Base-by-base conservation (phyloP, 768 basidiomycete species). In the Termitomyces sp. region DNA sequence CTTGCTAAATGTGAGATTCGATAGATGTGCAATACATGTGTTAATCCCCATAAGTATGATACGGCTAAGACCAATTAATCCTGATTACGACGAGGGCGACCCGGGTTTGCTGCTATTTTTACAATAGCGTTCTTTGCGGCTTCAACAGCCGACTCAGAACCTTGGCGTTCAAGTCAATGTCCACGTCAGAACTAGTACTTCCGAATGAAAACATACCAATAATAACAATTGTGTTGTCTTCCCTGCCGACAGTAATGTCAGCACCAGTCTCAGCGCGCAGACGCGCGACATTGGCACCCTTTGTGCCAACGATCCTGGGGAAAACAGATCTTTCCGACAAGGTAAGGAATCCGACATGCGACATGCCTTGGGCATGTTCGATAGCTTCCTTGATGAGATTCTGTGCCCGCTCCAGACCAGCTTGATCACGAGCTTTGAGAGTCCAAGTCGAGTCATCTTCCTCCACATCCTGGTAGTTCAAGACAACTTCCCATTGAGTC, bases 281-380 rank as follows among this genome's bases (percentile, higher is more conserved):
- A 53, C 95, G 89, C 56, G 89, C 82, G 55, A 98, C 91, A 67
- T 94, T 98, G 32, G 93, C 79, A 57, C 95, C 95, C 76, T 96
- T 96, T 11, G 89, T 77, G 43, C 96, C 96, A 63, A 98, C 94
- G 66, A 98, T 96, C 66, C 93, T 83, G 14, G 96, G 95, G 86
- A 98, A 98, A 38, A 83, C 83, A 40, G 88, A 84, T 64, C 94
- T 87, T 71, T 94, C 90, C 45, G 86, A 77, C 46, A 96, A 79
- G 9, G 89, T 94, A 59, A 96, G 80, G 82, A 91, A 94, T 9
- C 92, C 94, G 65, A 92, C 86, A 65, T 92, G 88, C 2, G 87
- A 83, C 80, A 89, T 87, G 61, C 79, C 78, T 66, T 86, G 79
- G 17, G 93, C 93, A 66, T 84, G 82, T 64, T 85, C 80, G 68